Evolutionary conservation across 1,139 yeast genomes (phyloP).

Genomic region (Yamadazyma atmosphaerica): DNA sequence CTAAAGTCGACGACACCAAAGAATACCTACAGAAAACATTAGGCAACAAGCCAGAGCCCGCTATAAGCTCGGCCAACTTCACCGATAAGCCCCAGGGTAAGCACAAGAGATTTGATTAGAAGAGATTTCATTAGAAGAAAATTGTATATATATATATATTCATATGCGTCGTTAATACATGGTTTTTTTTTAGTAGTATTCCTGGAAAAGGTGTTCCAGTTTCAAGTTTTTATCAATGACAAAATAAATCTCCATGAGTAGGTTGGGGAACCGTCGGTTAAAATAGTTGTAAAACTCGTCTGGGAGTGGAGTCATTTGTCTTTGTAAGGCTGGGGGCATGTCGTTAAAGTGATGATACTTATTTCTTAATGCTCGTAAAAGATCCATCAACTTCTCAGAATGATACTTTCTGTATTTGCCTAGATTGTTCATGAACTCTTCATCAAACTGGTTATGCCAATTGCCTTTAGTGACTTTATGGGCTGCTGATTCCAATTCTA

Average conservation of each 20-base stretch:
- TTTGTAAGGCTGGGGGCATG: constrained; percentile 62
- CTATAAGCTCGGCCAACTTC: constrained; percentile 59
- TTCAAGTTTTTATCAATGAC: constrained; percentile 58
- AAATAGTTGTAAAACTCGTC: constrained; percentile 81
- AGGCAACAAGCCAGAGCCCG: constrained; percentile 46
- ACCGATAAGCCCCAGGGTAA: constrained; percentile 45
- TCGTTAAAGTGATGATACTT: constrained; percentile 94
- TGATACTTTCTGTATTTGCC: constrained; percentile 91
- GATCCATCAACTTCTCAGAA: constrained; percentile 74
- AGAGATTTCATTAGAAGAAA: not conserved
- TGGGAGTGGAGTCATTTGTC: constrained; percentile 76
- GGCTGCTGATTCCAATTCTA: constrained; percentile 60
- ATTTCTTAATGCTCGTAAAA: constrained; percentile 85
- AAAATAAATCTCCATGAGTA: constrained; percentile 73
- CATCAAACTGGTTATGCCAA: constrained; percentile 79
- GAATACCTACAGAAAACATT: constrained; percentile 46
- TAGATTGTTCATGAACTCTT: constrained; percentile 71
- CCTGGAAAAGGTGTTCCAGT: constrained; percentile 61
- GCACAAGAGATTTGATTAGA: constrained; percentile 53
- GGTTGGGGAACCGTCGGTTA: constrained; percentile 68
- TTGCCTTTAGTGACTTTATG: constrained; percentile 56
- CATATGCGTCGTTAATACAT: constrained; percentile 13
- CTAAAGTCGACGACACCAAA: constrained; percentile 28
- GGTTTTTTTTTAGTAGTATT: constrained; percentile 35
- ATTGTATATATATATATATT: not conserved